Conservation (phyloP, 1,284 basidiomycete species). For the Termitomyces sp. region DNA sequence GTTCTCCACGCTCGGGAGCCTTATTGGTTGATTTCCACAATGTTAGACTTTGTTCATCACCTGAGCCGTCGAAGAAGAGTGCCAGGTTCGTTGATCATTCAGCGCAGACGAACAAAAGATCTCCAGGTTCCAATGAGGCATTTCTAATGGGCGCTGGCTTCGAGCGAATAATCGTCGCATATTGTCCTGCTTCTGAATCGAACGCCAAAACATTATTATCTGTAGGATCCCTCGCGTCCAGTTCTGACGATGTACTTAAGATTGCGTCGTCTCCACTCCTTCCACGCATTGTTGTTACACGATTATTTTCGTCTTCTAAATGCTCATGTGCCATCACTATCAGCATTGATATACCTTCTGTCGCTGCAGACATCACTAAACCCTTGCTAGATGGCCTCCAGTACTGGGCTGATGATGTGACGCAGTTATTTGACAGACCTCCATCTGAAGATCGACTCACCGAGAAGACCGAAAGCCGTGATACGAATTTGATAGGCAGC, state of each 20-base stretch:
- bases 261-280: constrained; percentile 18
- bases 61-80: constrained; percentile 20
- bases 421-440: constrained; percentile 56
- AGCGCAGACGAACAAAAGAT: neutral
- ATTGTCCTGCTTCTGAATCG: constrained; percentile 31
- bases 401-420: constrained; percentile 80
- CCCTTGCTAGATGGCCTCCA: constrained; percentile 69
- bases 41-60: constrained; percentile 36
- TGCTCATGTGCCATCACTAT: constrained; percentile 31
- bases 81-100: constrained; percentile 36
- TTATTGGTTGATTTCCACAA: constrained; percentile 61
- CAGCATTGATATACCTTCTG: constrained; percentile 57
- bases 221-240: constrained; percentile 26
- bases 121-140: constrained; percentile 18
- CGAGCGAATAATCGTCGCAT: constrained; percentile 43
- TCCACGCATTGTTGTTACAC: constrained; percentile 30
- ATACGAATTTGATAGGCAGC: constrained; percentile 78
- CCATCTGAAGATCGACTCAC: constrained; percentile 21
- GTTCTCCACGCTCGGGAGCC: constrained; percentile 54
- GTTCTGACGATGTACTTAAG: constrained; percentile 5
- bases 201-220: constrained; percentile 30
- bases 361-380: constrained; percentile 63
- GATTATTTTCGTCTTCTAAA: constrained; percentile 17
- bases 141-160: constrained; percentile 35
- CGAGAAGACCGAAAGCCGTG: constrained; percentile 39